phyloP scores from a whole-genome alignment of 2,329 filamentous ascomycete species.

The Tolypocladium capitatum region DNA sequence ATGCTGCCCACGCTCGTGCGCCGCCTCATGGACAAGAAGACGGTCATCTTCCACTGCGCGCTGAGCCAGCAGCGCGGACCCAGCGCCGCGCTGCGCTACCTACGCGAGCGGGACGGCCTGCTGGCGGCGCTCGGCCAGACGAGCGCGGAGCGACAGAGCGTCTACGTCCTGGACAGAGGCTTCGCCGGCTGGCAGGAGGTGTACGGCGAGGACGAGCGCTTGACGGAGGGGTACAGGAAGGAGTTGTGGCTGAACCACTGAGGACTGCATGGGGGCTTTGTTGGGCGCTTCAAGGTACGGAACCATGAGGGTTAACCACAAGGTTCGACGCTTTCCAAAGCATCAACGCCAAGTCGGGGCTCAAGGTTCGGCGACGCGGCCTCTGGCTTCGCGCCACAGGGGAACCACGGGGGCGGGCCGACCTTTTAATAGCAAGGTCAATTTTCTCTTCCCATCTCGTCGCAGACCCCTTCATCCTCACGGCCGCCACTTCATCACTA shows the following conservation, averaged over 20 bases:
- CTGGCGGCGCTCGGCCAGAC: constrained; percentile 17
- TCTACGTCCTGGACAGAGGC: constrained; percentile 70
- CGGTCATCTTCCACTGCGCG: constrained; percentile 88
- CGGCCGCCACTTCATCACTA: neutral
- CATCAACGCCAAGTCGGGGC: neutral
- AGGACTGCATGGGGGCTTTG: neutral
- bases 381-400: neutral
- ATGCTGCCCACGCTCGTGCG: constrained; percentile 73
- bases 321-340: neutral
- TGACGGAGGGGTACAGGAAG: constrained; percentile 76
- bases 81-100: constrained; percentile 65
- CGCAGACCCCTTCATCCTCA: neutral
- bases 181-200: constrained; percentile 84
- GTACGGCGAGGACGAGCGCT: constrained; percentile 60
- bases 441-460: neutral
- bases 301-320: neutral
- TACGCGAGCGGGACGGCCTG: constrained; percentile 51
- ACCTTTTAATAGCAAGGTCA: neutral
- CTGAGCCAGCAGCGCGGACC: constrained; percentile 86
- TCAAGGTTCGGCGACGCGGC: neutral
- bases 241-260: constrained; percentile 65
- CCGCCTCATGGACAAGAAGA: constrained; percentile 61
- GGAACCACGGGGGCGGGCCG: neutral
- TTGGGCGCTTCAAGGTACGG: neutral
- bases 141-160: constrained; percentile 42